These are phyloP conservation scores for Murraya koenigii DNA, from an alignment of 345 rosid species.

Conservation along the genomic window DNA sequence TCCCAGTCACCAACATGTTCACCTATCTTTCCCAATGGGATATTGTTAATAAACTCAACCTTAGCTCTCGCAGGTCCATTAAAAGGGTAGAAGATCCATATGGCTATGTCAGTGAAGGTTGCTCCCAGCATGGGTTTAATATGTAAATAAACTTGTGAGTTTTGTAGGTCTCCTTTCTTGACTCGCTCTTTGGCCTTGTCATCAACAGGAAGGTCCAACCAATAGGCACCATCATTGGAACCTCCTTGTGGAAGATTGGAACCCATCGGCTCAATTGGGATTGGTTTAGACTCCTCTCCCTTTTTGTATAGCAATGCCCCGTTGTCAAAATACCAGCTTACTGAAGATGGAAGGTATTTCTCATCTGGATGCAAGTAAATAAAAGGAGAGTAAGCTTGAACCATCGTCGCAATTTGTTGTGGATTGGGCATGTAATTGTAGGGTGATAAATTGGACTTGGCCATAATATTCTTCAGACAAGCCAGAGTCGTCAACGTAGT, in stretches of 20 bases:
- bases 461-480: conserved; percentile 57
- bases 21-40: conserved; percentile 64
- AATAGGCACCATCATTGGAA: conserved; percentile 61
- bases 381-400: conserved; percentile 55
- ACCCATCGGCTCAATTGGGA: conserved; percentile 45
- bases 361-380: conserved; percentile 80
- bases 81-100: conserved; percentile 86
- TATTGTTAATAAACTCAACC: conserved; percentile 43
- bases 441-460: conserved; percentile 28
- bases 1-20: conserved; percentile 95
- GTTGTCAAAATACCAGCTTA: conserved; percentile 63
- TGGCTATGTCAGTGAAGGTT: conserved; percentile 65
- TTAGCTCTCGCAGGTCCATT: conserved; percentile 77
- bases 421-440: conserved; percentile 51
- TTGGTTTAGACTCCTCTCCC: conserved; percentile 67
- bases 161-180: conserved; percentile 62
- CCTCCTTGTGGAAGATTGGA: conserved; percentile 89
- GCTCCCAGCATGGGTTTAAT: conserved; percentile 78
- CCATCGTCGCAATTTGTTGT: conserved; percentile 41
- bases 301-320: conserved; percentile 69
- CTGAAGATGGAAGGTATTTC: conserved; percentile 67
- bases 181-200: conserved; percentile 46
- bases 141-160: conserved; percentile 54
- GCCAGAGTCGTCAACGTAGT: conserved; percentile 18
- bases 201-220: conserved; percentile 75